Conservation (phyloP, 495 filamentous ascomycete species). For the Bacidia rubella region DNA sequence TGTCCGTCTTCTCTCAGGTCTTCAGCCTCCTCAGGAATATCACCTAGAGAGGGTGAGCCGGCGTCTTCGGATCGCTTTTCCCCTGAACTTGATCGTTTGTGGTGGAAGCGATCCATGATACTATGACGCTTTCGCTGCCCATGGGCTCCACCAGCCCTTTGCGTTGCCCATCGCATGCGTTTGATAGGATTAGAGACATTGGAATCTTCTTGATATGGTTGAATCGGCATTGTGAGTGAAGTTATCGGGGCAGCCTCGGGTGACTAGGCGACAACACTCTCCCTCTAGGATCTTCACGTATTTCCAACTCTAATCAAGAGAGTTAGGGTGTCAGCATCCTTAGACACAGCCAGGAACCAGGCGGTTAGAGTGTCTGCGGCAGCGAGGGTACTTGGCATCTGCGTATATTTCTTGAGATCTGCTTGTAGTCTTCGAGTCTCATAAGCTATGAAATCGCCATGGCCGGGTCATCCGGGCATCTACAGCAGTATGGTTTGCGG, state of each 20-base stretch:
- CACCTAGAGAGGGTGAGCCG: slow-evolving; percentile 19
- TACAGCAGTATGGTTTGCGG: too few relatives aligned
- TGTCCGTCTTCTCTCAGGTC: slow-evolving; percentile 28
- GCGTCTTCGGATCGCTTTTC: slow-evolving; percentile 57
- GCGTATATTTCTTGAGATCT: too few relatives aligned
- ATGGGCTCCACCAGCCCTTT: slow-evolving; percentile 58
- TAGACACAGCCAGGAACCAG: too few relatives aligned
- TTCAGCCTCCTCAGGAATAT: slow-evolving; percentile 28
- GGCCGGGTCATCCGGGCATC: too few relatives aligned
- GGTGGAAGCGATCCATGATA: slow-evolving; percentile 65
- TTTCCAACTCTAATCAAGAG: too few relatives aligned
- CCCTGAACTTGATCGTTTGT: slow-evolving; percentile 37
- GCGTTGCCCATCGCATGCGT: slow-evolving; percentile 88
- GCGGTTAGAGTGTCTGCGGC: not conserved
- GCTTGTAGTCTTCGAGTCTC: too few relatives aligned
- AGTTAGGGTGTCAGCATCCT: too few relatives aligned
- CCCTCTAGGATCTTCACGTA: too few relatives aligned
- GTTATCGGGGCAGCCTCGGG: too few relatives aligned
- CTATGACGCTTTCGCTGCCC: slow-evolving; percentile 69
- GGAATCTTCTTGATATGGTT: slow-evolving; percentile 28
- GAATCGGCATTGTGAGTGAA: slow-evolving; percentile 27
- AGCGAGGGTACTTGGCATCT: not conserved
- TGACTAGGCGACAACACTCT: slow-evolving; percentile 4
- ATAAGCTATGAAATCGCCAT: too few relatives aligned
- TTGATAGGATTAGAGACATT: slow-evolving; percentile 47